Evolutionary conservation across 2,329 filamentous ascomycete species (phyloP), one percentile per base, ranked within the genome.

Genomic region (Grosmannia clavigera): DNA sequence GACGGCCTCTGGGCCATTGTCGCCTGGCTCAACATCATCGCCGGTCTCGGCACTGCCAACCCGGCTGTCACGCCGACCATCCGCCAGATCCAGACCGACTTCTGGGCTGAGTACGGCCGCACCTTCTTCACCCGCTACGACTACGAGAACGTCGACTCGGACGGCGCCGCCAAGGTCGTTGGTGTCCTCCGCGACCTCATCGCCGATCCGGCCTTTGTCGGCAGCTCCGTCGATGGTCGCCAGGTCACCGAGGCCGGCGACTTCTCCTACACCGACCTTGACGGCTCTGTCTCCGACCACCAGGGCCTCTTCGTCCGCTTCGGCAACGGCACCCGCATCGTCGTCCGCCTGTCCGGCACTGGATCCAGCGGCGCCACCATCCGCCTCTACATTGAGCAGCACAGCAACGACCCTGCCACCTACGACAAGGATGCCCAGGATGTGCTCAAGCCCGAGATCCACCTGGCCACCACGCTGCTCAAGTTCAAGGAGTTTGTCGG

Each of bases 81-180:
- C 75, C 88, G 88, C 70, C 87, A 92, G 74, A 96, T 99, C 72
- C 94, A 99, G 77, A 85, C 90, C 69, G 90, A 96, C 72, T 97
- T 99, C 83, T 99, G 94, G 94, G 82, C 83, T 69, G 89, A 84
- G 61, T 99, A 99, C 73, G 94, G 94, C 69, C 91, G 94, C 62
- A 96, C 92, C 38, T 99, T 97, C 81, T 99, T 99, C 82, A 99
- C 94, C 52, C 90, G 94, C 65, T 97, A 97, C 76, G 94, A 99
- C 76, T 99, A 96, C 76, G 94, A 99, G 77, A 84, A 95, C 67
- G 91, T 95, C 65, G 91, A 96, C 77, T 87, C 86, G 55, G 90
- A 92, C 10, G 92, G 89, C 50, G 94, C 94, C 64, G 88, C 88
- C 77, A 92, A 95, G 78, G 86, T 99, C 61, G 87, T 96, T 54